Percentiles rank a stretch among this genome's conserved stretches.
phyloP scores from a whole-genome alignment of 2,329 filamentous ascomycete species.

The Colletotrichum chlorophyti region DNA sequence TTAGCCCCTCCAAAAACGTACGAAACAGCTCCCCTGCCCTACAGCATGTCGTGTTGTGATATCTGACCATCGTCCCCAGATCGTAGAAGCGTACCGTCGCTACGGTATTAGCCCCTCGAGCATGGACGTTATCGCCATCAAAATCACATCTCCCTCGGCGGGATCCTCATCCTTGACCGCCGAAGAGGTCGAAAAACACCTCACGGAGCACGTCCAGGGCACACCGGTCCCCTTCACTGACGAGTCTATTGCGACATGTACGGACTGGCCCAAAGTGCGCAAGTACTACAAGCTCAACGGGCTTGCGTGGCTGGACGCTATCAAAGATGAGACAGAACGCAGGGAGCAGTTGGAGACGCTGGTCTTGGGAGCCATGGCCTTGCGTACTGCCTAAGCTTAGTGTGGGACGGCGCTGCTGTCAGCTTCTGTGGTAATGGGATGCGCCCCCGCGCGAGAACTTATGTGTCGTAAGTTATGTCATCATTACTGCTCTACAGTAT shows the following conservation, averaged over 20 bases:
- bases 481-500: not conserved
- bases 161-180: slow-evolving; percentile 51
- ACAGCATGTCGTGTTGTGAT: no score
- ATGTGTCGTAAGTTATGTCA: not conserved
- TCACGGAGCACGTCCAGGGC: slow-evolving; percentile 68
- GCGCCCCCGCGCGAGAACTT: not conserved
- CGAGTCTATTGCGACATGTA: slow-evolving; percentile 60
- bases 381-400: slow-evolving; percentile 59
- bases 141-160: slow-evolving; percentile 66
- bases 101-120: slow-evolving; percentile 81
- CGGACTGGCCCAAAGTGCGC: slow-evolving; percentile 73
- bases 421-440: not conserved
- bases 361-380: slow-evolving; percentile 78
- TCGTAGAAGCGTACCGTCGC: slow-evolving; percentile 87
- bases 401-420: not conserved
- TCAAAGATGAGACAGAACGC: slow-evolving; percentile 50
- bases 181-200: slow-evolving; percentile 62
- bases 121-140: slow-evolving; percentile 78
- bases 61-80: slow-evolving; percentile 56
- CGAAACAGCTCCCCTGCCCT: no score
- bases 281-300: slow-evolving; percentile 88
- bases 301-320: slow-evolving; percentile 55
- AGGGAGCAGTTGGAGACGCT: slow-evolving; percentile 69
- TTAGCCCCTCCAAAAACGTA: slow-evolving; percentile 86
- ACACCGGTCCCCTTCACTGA: slow-evolving; percentile 66